Conservation (phyloP, 108 stramenopile genomes). For the Discostella stelligeroides region DNA sequence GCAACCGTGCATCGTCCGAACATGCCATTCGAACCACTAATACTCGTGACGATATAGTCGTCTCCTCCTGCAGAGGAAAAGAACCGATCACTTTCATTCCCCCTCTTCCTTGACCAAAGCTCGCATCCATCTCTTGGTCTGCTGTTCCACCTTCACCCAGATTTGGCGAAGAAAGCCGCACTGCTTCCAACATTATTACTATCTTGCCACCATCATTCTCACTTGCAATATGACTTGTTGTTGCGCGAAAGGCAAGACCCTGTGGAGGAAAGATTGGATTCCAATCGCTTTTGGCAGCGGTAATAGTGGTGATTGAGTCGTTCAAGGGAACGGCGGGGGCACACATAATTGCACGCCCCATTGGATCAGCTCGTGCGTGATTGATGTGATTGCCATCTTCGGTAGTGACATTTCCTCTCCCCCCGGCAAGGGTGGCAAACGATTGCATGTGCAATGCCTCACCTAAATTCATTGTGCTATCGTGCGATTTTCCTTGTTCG, state of each 20-base stretch:
- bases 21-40: conserved; percentile 24
- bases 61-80: not conserved
- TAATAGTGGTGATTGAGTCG: not conserved
- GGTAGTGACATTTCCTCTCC: not conserved
- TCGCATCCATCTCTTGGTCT: conserved; percentile 1
- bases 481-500: too few relatives aligned
- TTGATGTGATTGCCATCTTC: too few relatives aligned
- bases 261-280: too few relatives aligned
- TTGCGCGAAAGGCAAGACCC: too few relatives aligned
- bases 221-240: too few relatives aligned
- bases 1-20: conserved; percentile 38
- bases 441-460: conserved; percentile 5
- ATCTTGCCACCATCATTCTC: too few relatives aligned
- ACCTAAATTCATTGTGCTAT: not conserved
- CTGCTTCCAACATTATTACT: too few relatives aligned
- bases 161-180: not conserved
- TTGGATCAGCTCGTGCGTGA: conserved; percentile 2
- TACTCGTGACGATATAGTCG: too few relatives aligned
- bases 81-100: conserved; percentile 21
- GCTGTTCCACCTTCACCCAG: conserved; percentile 1
- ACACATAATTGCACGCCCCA: conserved; percentile 4
- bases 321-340: not conserved
- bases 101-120: conserved; percentile 6
- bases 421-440: conserved; percentile 5
- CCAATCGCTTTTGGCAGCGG: too few relatives aligned